These are phyloP conservation scores for Obelidium mucronatum DNA, from an alignment of 192 early-diverging fungal species.

Conservation along the genomic window DNA sequence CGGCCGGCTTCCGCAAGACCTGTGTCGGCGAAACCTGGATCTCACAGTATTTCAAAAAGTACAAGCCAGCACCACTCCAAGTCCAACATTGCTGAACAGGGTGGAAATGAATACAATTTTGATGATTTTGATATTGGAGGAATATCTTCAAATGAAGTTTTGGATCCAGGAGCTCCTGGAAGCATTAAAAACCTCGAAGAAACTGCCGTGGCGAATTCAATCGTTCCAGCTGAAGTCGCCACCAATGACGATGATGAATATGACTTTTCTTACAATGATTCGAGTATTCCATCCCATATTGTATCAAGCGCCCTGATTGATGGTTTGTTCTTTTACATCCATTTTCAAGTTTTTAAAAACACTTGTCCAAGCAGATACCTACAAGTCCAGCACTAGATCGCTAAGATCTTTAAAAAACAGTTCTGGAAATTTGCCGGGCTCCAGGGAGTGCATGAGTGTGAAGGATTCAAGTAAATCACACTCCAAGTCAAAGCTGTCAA, in stretches of 20 bases:
- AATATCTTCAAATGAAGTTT: not conserved
- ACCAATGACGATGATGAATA: not conserved
- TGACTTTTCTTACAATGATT: not conserved
- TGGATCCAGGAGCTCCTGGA: not conserved
- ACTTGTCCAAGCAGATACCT: too few relatives aligned
- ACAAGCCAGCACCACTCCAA: not conserved
- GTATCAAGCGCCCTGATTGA: not conserved
- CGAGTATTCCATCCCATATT: conserved; percentile 30
- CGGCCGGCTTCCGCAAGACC: not conserved
- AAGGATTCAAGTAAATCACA: too few relatives aligned
- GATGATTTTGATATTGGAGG: conserved; percentile 21
- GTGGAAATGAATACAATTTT: conserved; percentile 7
- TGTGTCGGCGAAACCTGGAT: not conserved
- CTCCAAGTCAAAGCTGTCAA: not conserved
- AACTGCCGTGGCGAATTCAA: too few relatives aligned
- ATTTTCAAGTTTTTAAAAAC: not conserved
- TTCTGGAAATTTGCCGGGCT: not conserved
- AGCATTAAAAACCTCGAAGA: not conserved
- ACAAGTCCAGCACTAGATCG: not conserved
- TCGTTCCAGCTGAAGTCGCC: conserved; percentile 3
- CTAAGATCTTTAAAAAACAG: not conserved
- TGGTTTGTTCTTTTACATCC: not conserved
- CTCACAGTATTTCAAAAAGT: not conserved
- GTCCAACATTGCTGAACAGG: not conserved
- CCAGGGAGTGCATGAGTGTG: not conserved